Percentiles rank a stretch among this genome's conserved stretches.
Conservation (phyloP, 164 flowering plant genomes). For the Taxillus chinensis region DNA sequence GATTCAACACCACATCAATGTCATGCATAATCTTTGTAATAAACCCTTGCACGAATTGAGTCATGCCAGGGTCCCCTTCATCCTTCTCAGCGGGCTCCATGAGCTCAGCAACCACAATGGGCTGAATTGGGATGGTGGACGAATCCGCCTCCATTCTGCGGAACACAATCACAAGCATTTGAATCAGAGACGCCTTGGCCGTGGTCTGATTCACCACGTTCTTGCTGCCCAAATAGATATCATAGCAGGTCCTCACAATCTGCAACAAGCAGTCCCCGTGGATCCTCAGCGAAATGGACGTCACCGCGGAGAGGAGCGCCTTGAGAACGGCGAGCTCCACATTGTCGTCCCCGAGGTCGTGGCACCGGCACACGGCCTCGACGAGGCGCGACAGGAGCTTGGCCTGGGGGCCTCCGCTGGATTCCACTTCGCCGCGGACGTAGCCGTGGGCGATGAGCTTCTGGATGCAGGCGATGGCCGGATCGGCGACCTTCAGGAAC, state of each 20-base stretch:
- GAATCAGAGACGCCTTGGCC: conserved; percentile 90
- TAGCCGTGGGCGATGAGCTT: conserved; percentile 71
- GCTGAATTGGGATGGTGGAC: conserved; percentile 89
- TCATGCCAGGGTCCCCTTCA: conserved; percentile 67
- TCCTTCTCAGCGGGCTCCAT: conserved; percentile 85
- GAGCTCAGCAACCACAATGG: conserved; percentile 93
- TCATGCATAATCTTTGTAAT: conserved; percentile 93
- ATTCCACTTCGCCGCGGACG: conserved; percentile 82
- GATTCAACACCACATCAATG: conserved; percentile 82
- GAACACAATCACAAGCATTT: conserved; percentile 95
- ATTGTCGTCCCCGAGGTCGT: conserved; percentile 69
- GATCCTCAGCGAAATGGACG: conserved; percentile 65
- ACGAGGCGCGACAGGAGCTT: conserved; percentile 48
- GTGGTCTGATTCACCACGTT: conserved; percentile 93
- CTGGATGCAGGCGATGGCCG: conserved; percentile 77
- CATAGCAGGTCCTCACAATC: conserved; percentile 92
- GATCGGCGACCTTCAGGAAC: conserved; percentile 68
- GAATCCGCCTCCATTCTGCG: conserved; percentile 99
- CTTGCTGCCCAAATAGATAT: conserved; percentile 78
- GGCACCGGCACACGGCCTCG: conserved; percentile 81
- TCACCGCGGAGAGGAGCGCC: conserved; percentile 77
- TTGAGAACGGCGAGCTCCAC: conserved; percentile 65
- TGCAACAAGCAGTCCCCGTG: conserved; percentile 90
- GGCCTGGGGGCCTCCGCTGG: conserved; percentile 43
- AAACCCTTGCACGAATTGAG: conserved; percentile 88